These are phyloP conservation scores for Ogataea philodendri DNA, from an alignment of 805 yeast species.

Conservation along the genomic window DNA sequence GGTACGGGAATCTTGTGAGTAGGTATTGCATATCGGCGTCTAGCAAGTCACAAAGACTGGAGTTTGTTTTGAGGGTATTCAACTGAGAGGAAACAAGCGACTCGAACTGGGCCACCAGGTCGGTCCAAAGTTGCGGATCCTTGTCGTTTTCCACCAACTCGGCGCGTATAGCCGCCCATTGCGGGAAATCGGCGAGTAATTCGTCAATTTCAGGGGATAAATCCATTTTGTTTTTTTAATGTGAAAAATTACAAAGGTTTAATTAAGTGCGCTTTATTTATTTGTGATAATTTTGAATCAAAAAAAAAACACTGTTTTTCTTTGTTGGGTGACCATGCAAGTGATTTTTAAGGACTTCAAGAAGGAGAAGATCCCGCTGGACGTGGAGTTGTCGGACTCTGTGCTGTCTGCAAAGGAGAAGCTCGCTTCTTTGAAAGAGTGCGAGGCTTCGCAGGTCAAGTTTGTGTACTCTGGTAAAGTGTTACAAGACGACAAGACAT, in stretches of 20 bases:
- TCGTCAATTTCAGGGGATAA: slow-evolving; percentile 2
- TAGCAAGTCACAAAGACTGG: slow-evolving; percentile 19
- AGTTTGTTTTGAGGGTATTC: slow-evolving; percentile 15
- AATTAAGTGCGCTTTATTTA: too few relatives aligned
- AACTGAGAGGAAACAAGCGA: slow-evolving; percentile 23
- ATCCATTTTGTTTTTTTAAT: slow-evolving; percentile 2
- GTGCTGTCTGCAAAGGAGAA: slow-evolving; percentile 70
- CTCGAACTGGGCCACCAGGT: slow-evolving; percentile 26
- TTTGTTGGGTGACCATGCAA: slow-evolving; percentile 49
- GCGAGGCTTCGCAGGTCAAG: slow-evolving; percentile 74
- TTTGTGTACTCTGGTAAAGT: slow-evolving; percentile 90
- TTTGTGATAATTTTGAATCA: too few relatives aligned
- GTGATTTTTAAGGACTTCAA: slow-evolving; percentile 87
- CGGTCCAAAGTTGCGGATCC: slow-evolving; percentile 28
- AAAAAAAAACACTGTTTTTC: slow-evolving; percentile 6
- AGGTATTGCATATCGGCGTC: slow-evolving; percentile 39
- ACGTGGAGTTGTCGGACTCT: slow-evolving; percentile 65
- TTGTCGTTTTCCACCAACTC: slow-evolving; percentile 25
- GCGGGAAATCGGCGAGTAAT: slow-evolving; percentile 26
- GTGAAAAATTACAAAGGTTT: too few relatives aligned
- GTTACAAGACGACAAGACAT: slow-evolving; percentile 74
- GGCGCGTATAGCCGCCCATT: slow-evolving; percentile 27
- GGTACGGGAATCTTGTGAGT: slow-evolving; percentile 54
- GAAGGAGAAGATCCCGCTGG: slow-evolving; percentile 81
- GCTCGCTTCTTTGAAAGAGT: slow-evolving; percentile 64